Conservation (phyloP, 805 yeast species). For the Myxozyma sirexii region DNA sequence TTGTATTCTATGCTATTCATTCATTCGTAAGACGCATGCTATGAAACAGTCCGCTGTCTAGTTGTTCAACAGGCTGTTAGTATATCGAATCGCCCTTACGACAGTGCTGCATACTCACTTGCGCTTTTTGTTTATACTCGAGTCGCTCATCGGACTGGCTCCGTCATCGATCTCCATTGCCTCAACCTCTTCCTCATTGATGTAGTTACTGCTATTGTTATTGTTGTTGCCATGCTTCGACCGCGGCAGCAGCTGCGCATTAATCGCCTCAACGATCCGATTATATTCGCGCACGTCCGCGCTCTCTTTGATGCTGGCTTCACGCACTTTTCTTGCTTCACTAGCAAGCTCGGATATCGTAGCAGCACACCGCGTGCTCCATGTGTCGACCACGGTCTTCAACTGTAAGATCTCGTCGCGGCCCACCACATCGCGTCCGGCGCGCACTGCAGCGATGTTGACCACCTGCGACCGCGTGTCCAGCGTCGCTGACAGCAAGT, state of each 20-base stretch:
- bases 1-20: not conserved
- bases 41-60: conserved; percentile 13
- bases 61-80: not conserved
- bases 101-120: conserved; percentile 18
- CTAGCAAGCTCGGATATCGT: conserved; percentile 15
- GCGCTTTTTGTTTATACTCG: conserved; percentile 27
- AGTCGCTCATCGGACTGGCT: conserved; percentile 23
- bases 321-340: conserved; percentile 18
- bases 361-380: conserved; percentile 22
- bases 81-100: too few relatives aligned
- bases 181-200: conserved; percentile 22
- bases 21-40: not conserved
- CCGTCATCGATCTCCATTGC: conserved; percentile 40
- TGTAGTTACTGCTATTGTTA: not conserved
- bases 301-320: conserved; percentile 7
- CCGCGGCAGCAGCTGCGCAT: conserved; percentile 12
- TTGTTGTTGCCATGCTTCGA: not conserved
- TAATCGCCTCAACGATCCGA: conserved; percentile 19
- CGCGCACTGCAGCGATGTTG: conserved; percentile 19
- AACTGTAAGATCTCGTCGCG: conserved; percentile 1
- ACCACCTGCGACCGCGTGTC: conserved; percentile 27
- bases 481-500: conserved; percentile 22
- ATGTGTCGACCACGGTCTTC: conserved; percentile 16
- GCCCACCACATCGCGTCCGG: conserved; percentile 29
- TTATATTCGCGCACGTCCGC: conserved; percentile 27